Evolutionary conservation across 139 green algal genomes (phyloP).

Genomic region (Edaphochlamys debaryana): DNA sequence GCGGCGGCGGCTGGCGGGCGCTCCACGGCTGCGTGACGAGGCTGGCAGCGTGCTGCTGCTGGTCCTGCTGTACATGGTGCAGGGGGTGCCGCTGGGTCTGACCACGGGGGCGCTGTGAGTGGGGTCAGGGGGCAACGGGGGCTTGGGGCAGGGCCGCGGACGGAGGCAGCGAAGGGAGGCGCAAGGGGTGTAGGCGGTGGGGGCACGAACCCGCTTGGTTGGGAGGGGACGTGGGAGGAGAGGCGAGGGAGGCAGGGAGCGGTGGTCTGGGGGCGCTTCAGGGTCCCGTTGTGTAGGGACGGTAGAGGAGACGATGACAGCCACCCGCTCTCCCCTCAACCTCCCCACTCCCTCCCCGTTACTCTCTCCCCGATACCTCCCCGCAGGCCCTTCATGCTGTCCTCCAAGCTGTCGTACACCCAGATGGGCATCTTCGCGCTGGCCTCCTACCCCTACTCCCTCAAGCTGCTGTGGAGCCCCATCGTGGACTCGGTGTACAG

Average conservation of each 20-base stretch:
- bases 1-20: neutral
- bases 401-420: conserved; percentile 80
- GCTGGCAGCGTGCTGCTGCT: conserved; percentile 81
- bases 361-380: no score
- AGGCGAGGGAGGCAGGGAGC: no score
- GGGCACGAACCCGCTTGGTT: no score
- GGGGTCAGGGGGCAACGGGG: neutral
- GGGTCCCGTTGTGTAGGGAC: no score
- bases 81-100: conserved; percentile 89
- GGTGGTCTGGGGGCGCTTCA: no score
- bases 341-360: no score
- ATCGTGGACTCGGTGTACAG: conserved; percentile 90
- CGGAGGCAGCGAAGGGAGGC: no score
- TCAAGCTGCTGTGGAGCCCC: conserved; percentile 95
- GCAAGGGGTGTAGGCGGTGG: no score
- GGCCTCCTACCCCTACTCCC: conserved; percentile 89
- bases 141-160: neutral
- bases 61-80: conserved; percentile 88
- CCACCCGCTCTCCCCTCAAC: no score
- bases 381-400: conserved; percentile 88
- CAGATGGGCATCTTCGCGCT: conserved; percentile 90
- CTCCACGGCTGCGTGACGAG: conserved; percentile 45
- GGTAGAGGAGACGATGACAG: no score
- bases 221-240: neutral
- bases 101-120: conserved; percentile 87